Percentiles rank a stretch among this genome's conserved stretches.
These are phyloP conservation scores for Chytriomyces hyalinus DNA, from an alignment of 192 early-diverging fungal species.

Conservation along the genomic window DNA sequence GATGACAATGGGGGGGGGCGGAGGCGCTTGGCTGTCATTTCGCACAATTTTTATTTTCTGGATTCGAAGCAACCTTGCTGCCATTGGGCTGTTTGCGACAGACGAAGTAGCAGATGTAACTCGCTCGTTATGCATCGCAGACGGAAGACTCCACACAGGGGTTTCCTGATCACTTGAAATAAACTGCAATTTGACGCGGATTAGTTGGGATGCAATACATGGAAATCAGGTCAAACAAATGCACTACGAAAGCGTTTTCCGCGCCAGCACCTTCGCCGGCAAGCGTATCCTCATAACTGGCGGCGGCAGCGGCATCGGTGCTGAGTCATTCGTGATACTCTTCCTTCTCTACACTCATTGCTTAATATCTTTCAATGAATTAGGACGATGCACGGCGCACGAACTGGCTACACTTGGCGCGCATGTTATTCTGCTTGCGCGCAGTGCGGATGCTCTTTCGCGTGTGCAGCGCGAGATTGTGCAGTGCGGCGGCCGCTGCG, in stretches of 20 bases:
- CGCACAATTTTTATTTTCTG: no score
- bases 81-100: no score
- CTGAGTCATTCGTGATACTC: background rate
- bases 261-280: constrained; percentile 28
- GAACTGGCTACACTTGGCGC: constrained; percentile 58
- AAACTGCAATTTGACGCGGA: no score
- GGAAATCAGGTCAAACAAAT: no score
- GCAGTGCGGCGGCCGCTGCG: constrained; percentile 3
- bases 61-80: no score
- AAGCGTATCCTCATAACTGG: constrained; percentile 58
- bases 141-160: no score
- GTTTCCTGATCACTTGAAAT: no score
- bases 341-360: background rate
- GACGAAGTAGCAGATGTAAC: no score
- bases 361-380: background rate
- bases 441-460: constrained; percentile 45
- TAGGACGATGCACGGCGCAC: constrained; percentile 44
- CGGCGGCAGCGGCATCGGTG: constrained; percentile 50
- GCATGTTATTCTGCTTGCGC: constrained; percentile 55
- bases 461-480: constrained; percentile 4
- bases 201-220: no score
- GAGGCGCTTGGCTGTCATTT: no score
- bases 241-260: background rate
- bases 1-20: no score
- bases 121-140: no score